Conservation (phyloP, 805 yeast species). For the Lipomyces orientalis region DNA sequence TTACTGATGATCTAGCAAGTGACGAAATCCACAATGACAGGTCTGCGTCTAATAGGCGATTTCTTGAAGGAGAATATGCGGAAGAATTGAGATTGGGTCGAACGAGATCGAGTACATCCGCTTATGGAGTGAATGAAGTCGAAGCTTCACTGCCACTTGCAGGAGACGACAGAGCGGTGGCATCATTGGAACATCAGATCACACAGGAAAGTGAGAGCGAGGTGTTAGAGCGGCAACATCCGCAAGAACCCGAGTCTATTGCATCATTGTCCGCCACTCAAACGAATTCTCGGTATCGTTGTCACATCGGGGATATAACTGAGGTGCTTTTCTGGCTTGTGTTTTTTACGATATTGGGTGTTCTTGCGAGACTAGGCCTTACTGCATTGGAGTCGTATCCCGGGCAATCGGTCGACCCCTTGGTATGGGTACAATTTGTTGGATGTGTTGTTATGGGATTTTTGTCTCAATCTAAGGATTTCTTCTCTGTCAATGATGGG, state of each 20-base stretch:
- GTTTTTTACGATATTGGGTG: conserved; percentile 39
- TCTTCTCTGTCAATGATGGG: conserved; percentile 19
- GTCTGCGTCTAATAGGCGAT: neutral
- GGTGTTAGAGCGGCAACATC: neutral
- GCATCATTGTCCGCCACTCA: neutral
- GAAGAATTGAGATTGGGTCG: neutral
- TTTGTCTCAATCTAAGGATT: conserved; percentile 22
- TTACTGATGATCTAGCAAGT: neutral
- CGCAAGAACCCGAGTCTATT: neutral
- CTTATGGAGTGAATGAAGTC: conserved; percentile 9
- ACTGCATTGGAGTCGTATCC: conserved; percentile 34
- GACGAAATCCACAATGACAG: neutral
- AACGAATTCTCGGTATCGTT: neutral
- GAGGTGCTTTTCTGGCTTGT: conserved; percentile 30
- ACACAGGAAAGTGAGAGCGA: neutral
- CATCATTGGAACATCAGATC: conserved; percentile 1
- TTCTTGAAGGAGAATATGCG: conserved; percentile 1
- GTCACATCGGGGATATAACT: conserved; percentile 4
- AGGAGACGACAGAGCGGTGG: neutral
- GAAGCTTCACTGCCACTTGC: conserved; percentile 4
- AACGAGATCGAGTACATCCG: neutral
- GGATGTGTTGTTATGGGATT: conserved; percentile 42
- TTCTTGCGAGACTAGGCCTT: conserved; percentile 39
- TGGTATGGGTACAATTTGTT: conserved; percentile 40
- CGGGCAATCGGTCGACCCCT: conserved; percentile 27